Base-by-base conservation (phyloP, 805 yeast genomes). In the Saccharomycopsis guyanensis region DNA sequence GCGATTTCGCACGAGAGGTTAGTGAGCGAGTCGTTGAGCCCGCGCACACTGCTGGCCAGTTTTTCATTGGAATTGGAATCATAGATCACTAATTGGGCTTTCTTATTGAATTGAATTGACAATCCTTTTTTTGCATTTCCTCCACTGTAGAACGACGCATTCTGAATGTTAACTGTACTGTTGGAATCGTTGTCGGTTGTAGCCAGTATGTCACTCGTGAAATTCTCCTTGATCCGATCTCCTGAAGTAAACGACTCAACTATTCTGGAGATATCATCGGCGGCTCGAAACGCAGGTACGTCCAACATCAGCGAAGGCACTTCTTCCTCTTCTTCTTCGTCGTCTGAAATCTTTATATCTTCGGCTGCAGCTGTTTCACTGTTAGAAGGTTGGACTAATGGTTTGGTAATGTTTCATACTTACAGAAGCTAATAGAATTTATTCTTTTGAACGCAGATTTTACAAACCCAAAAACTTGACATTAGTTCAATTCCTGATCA, bases 261-360 rank as follows among this genome's bases (percentile, higher is more conserved):
- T 25, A 51, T 45, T 13, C 36, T 31, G 8, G 35, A 12, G 7
- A 49, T 29, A 16, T 40, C 50, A 8, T 24, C 40, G 20, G 45
- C 38, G 3, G 23, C 13, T 15, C 52, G 33, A 33, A 51, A 51
- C 13, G 49, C 47, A 22, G 52, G 54, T 18, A 51, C 47, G 16
- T 45, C 38, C 2, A 50, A n/a, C 10, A 42, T 20, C 10, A 19
- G 16, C 6, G 36, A 36, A 24, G 24, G 44, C n/a, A 39, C 10
- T 27, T n/a, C 36, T 16, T 40, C 43, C 20, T 40, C 23, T 7
- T 12, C 24, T n/a, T n/a, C n/a, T n/a, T 37, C 40, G 16, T 15
- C 7, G 3, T 10, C 22, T n/a, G n/a, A n/a, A n/a, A n/a, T n/a
- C n/a, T n/a, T n/a, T n/a, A n/a, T n/a, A n/a, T n/a, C n/a, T 16